Evolutionary conservation across 805 yeast genomes (phyloP).

Genomic region (Cephaloascus albidus): DNA sequence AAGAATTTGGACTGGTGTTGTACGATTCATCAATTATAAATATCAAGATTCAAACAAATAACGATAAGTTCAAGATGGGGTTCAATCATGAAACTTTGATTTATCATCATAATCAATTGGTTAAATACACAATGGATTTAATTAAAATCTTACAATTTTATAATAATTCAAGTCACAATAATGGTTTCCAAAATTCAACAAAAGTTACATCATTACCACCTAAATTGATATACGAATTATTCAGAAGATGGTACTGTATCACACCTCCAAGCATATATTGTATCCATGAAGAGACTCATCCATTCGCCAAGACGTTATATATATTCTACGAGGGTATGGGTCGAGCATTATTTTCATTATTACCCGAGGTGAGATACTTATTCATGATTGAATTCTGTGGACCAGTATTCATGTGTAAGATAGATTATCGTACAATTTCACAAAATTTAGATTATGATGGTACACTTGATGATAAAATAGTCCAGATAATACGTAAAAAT

Average conservation of each 20-base stretch:
- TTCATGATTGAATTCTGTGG: slow-evolving; percentile 15
- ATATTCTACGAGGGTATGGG: slow-evolving; percentile 8
- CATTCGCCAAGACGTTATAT: slow-evolving; percentile 6
- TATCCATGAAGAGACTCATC: slow-evolving; percentile 5
- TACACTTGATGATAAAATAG: not conserved
- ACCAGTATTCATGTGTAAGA: slow-evolving; percentile 8
- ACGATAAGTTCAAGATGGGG: slow-evolving; percentile 1
- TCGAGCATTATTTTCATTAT: slow-evolving; percentile 10
- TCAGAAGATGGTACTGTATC: slow-evolving; percentile 13
- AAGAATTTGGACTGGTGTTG: slow-evolving; percentile 2
- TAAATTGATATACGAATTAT: slow-evolving; percentile 7
- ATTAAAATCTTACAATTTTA: not conserved
- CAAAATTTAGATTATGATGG: not conserved
- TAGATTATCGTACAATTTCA: slow-evolving; percentile 1
- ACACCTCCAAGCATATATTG: slow-evolving; percentile 11
- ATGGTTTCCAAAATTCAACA: not conserved
- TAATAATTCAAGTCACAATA: slow-evolving; percentile 1
- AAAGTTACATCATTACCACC: slow-evolving; percentile 2
- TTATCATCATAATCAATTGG: slow-evolving; percentile 6
- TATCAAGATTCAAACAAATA: slow-evolving; percentile 1
- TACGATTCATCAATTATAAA: slow-evolving; percentile 2
- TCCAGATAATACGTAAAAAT: slow-evolving; percentile 2
- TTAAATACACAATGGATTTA: slow-evolving; percentile 3
- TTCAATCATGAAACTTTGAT: slow-evolving; percentile 1
- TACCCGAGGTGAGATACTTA: slow-evolving; percentile 12